phyloP scores from a whole-genome alignment of 768 basidiomycete species.

The Mycena latifolia region DNA sequence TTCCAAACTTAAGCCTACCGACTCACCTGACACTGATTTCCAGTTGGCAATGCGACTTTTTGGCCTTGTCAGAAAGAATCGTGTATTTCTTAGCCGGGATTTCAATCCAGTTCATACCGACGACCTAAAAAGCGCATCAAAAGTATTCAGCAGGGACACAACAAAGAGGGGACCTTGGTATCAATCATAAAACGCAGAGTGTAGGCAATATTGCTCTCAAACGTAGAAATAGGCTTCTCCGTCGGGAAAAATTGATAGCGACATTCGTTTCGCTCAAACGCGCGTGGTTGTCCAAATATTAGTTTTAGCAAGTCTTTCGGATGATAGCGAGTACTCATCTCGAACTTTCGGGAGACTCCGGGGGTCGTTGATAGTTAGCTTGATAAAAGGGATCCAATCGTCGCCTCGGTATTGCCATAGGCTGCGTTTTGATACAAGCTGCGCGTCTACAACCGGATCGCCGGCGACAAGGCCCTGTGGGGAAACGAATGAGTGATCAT shows the following conservation, averaged over 20 bases:
- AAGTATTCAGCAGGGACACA: neutral
- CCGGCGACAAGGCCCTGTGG: slow-evolving; percentile 48
- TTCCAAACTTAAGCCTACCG: neutral
- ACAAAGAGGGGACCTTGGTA: slow-evolving; percentile 71
- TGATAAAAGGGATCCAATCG: slow-evolving; percentile 83
- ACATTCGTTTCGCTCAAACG: slow-evolving; percentile 83
- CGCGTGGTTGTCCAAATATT: slow-evolving; percentile 53
- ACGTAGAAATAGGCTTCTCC: slow-evolving; percentile 70
- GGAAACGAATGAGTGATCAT: slow-evolving; percentile 1
- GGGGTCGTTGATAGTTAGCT: slow-evolving; percentile 81
- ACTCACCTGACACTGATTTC: slow-evolving; percentile 84
- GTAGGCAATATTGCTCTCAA: slow-evolving; percentile 95
- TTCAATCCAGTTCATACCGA: slow-evolving; percentile 99
- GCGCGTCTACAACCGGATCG: slow-evolving; percentile 61
- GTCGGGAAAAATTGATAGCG: slow-evolving; percentile 71
- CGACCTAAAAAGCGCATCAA: slow-evolving; percentile 65
- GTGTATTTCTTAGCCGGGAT: slow-evolving; percentile 86
- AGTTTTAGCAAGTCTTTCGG: slow-evolving; percentile 31
- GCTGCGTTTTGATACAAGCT: slow-evolving; percentile 74
- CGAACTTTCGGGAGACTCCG: slow-evolving; percentile 87
- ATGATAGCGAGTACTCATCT: slow-evolving; percentile 72
- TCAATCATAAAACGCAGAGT: slow-evolving; percentile 98
- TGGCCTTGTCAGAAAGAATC: slow-evolving; percentile 66
- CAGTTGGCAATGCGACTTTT: slow-evolving; percentile 88
- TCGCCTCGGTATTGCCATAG: slow-evolving; percentile 94